phyloP scores from a whole-genome alignment of 306 rosid genomes.

The Cyclanthera cordifolia region DNA sequence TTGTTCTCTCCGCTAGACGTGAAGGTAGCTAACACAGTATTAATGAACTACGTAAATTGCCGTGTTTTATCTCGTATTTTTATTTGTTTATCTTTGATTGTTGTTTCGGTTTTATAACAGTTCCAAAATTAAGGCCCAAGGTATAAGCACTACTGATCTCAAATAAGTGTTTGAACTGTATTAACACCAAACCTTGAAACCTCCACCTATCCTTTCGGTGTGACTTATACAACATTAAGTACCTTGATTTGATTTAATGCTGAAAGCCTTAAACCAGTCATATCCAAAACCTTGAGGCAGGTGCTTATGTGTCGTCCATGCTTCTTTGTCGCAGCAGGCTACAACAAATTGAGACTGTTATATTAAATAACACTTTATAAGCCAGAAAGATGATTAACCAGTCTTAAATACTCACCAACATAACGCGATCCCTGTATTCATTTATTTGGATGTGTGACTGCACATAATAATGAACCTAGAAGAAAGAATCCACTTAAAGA shows the following conservation, averaged over 20 bases:
- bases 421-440: constrained; percentile 77
- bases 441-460: constrained; percentile 92
- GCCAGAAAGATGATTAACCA: constrained; percentile 9
- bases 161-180: no score
- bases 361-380: background rate
- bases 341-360: constrained; percentile 18
- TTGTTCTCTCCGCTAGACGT: no score
- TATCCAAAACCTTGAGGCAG: constrained; percentile 79
- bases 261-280: constrained; percentile 85
- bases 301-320: constrained; percentile 64
- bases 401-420: constrained; percentile 43
- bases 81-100: no score
- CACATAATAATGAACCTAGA: constrained; percentile 75
- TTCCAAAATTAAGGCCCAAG: background rate
- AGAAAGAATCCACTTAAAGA: constrained; percentile 5
- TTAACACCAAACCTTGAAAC: no score
- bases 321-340: constrained; percentile 71
- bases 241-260: constrained; percentile 85
- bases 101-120: no score
- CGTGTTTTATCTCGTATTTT: no score
- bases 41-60: no score
- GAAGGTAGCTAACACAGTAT: no score
- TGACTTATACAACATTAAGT: background rate
- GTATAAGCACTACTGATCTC: no score
- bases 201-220: no score